phyloP scores from a whole-genome alignment of 1,284 basidiomycete genomes.

The Boletus smithii region DNA sequence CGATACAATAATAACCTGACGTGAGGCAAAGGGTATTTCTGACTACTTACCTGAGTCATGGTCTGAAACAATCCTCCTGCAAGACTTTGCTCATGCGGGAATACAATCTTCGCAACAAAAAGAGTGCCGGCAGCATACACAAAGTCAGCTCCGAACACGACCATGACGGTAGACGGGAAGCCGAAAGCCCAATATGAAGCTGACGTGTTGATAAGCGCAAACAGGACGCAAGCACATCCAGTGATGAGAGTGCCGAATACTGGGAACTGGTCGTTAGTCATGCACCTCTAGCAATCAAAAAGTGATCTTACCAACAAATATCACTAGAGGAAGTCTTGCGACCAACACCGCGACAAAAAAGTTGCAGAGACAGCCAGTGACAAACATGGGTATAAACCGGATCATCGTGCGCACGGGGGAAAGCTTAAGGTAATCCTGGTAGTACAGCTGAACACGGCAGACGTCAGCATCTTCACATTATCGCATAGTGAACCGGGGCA shows the following conservation, averaged over 20 bases:
- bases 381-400: conserved; percentile 73
- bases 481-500: conserved; percentile 2
- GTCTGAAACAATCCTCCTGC: conserved; percentile 77
- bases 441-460: conserved; percentile 48
- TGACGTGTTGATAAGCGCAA: conserved; percentile 63
- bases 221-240: conserved; percentile 61
- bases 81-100: conserved; percentile 74
- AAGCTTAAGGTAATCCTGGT: conserved; percentile 58
- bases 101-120: conserved; percentile 71
- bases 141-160: conserved; percentile 78
- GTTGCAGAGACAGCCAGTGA: conserved; percentile 70
- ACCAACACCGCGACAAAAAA: conserved; percentile 63
- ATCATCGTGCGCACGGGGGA: conserved; percentile 69
- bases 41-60: conserved; percentile 56
- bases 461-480: conserved; percentile 8
- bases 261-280: conserved; percentile 19
- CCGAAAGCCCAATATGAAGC: conserved; percentile 76
- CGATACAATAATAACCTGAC: not conserved
- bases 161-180: conserved; percentile 73
- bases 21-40: no score
- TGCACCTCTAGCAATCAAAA: not conserved
- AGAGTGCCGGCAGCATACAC: conserved; percentile 73
- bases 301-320: conserved; percentile 48
- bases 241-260: conserved; percentile 62
- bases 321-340: conserved; percentile 51